Conservation (phyloP, 805 yeast species). For the Ogataea trehalophila region DNA sequence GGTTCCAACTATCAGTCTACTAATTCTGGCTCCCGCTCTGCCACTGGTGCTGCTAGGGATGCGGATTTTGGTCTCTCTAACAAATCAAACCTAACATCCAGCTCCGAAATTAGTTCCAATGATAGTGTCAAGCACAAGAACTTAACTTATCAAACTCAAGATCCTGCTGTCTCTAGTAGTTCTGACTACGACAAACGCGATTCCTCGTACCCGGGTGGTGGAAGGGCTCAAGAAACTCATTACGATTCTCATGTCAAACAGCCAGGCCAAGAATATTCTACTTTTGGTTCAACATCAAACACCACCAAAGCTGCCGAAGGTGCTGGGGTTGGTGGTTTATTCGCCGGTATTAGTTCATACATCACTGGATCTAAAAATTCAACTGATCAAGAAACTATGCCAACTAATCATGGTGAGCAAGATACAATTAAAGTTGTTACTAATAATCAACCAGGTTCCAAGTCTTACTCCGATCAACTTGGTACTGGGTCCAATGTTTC, state of each 20-base stretch:
- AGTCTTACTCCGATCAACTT: background rate
- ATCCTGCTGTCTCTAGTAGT: background rate
- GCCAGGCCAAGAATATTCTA: background rate
- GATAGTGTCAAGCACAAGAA: background rate
- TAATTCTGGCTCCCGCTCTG: too few species aligned
- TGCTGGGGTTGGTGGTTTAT: background rate
- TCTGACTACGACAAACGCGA: background rate
- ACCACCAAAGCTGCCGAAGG: slow-evolving; percentile 4
- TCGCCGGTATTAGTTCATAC: background rate
- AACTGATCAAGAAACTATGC: background rate
- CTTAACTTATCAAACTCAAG: too few species aligned
- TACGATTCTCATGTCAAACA: too few species aligned
- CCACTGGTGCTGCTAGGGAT: background rate
- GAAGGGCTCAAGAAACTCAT: too few species aligned
- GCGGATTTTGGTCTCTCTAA: background rate
- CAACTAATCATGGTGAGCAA: too few species aligned
- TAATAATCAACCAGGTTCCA: background rate
- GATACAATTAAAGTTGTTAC: too few species aligned
- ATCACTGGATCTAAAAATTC: background rate
- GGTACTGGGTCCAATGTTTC: background rate
- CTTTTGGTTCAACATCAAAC: background rate
- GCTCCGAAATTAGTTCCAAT: background rate
- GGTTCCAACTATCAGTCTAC: background rate
- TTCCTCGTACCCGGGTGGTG: background rate
- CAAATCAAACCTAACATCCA: background rate